These are phyloP conservation scores for Coffea humblotiana DNA, from an alignment of 305 asterid genomes.

Conservation along the genomic window DNA sequence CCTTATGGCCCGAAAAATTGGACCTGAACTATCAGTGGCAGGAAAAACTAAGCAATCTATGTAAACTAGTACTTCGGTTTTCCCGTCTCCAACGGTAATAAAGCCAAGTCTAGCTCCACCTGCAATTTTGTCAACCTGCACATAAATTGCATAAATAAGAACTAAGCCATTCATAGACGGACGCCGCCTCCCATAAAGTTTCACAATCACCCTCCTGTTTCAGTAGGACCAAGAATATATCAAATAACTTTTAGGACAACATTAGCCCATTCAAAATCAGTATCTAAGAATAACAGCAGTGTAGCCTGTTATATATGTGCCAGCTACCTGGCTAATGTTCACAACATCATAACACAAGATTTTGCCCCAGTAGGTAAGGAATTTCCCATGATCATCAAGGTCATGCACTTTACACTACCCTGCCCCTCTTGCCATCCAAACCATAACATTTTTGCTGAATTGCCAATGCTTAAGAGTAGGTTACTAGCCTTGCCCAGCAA, in stretches of 20 bases:
- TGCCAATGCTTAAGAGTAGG: background rate
- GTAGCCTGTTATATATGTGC: background rate
- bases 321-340: background rate
- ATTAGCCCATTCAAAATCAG: background rate
- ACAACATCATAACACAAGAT: background rate
- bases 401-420: background rate
- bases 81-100: constrained; percentile 62
- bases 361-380: background rate
- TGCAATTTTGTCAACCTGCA: constrained; percentile 82
- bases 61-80: constrained; percentile 64
- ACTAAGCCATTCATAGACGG: background rate
- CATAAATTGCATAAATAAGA: background rate
- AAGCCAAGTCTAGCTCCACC: constrained; percentile 95
- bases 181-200: background rate
- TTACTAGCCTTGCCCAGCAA: background rate
- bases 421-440: background rate
- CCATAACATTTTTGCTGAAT: background rate
- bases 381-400: background rate
- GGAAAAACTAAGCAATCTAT: constrained; percentile 84
- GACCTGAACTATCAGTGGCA: constrained; percentile 47
- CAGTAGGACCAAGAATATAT: background rate
- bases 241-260: background rate
- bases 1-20: constrained; percentile 72
- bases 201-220: background rate
- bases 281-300: background rate